Evolutionary conservation across 169 alveolate genomes (phyloP).

Genomic region (Babesia bigemina): DNA sequence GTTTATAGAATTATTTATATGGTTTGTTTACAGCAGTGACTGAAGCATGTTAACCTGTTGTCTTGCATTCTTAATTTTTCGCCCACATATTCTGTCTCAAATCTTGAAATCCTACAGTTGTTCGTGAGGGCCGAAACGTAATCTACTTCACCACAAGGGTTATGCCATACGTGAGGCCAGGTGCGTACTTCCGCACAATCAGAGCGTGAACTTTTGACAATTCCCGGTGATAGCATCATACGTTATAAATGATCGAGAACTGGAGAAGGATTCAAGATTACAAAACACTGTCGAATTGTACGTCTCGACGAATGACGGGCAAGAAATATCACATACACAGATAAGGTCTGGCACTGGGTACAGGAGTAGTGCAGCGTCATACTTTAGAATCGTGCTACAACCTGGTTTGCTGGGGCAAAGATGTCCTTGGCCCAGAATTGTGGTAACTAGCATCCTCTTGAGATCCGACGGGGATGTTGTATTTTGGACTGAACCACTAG

Average conservation of each 20-base stretch:
- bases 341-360: conserved; percentile 74
- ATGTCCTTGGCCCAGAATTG: conserved; percentile 76
- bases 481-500: conserved; percentile 23
- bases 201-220: conserved; percentile 21
- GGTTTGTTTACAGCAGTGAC: too few species aligned
- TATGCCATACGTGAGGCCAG: too few species aligned
- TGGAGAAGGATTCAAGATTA: conserved; percentile 37
- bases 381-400: conserved; percentile 52
- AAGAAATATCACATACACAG: conserved; percentile 40
- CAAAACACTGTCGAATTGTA: conserved; percentile 10
- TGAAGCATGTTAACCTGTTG: too few species aligned
- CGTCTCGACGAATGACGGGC: conserved; percentile 36
- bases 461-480: conserved; percentile 31
- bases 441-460: conserved; percentile 56
- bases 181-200: not conserved
- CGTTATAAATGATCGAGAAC: conserved; percentile 15
- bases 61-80: too few species aligned
- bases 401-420: conserved; percentile 76
- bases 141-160: too few species aligned
- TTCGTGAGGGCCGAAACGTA: too few species aligned
- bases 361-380: conserved; percentile 69
- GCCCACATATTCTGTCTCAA: too few species aligned
- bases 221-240: conserved; percentile 40
- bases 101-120: too few species aligned
- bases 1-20: too few species aligned